Evolutionary conservation across 73 alveolate genomes (phyloP).

Genomic region (Breviolum minutum): DNA sequence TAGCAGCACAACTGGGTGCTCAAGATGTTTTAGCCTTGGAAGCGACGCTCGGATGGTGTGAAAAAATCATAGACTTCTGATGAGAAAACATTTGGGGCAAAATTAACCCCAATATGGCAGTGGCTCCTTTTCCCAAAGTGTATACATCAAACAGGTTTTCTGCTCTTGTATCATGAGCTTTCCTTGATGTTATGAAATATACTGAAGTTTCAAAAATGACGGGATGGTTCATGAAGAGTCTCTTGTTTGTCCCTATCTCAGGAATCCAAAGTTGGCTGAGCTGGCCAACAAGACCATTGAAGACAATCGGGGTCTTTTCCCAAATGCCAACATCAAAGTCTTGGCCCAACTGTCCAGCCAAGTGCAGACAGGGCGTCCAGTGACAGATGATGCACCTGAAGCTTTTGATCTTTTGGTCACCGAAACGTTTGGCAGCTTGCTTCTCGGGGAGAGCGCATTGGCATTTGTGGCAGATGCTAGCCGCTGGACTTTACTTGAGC

Average conservation of each 20-base stretch:
- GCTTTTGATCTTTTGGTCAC: slow-evolving; percentile 77
- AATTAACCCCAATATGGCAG: too few species aligned
- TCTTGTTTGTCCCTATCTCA: neutral
- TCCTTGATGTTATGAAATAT: too few species aligned
- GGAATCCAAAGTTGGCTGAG: slow-evolving; percentile 63
- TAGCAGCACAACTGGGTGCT: slow-evolving; percentile 53
- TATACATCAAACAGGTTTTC: too few species aligned
- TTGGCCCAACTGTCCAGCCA: slow-evolving; percentile 66
- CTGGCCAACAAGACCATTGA: slow-evolving; percentile 71
- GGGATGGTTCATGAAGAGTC: too few species aligned
- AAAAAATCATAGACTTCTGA: neutral
- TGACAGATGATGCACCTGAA: neutral
- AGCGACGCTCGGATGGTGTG: neutral
- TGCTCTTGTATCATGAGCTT: too few species aligned
- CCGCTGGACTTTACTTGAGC: neutral
- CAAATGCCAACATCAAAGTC: slow-evolving; percentile 23
- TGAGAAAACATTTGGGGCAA: too few species aligned
- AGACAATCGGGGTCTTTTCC: slow-evolving; percentile 31
- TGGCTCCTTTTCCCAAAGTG: too few species aligned
- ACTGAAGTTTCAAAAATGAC: too few species aligned
- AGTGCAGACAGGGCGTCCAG: neutral
- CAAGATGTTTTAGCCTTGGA: neutral
- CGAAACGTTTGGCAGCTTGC: slow-evolving; percentile 75
- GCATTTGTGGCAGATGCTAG: slow-evolving; percentile 75
- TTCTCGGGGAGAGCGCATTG: slow-evolving; percentile 82